Evolutionary conservation across 768 basidiomycete genomes (phyloP).

Genomic region (Tephrocybe sp.): DNA sequence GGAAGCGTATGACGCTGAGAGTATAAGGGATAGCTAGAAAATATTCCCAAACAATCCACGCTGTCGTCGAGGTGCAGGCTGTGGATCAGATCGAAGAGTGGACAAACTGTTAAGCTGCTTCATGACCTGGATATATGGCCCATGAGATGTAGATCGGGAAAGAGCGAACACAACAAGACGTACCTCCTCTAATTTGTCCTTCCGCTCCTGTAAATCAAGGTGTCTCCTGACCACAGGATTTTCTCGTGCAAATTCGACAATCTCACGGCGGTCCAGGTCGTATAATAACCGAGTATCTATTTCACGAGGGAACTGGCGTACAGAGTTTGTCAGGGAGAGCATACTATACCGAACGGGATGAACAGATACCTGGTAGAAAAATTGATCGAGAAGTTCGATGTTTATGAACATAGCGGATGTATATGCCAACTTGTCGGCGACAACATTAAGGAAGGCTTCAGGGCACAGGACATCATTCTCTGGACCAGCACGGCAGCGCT

Average conservation of each 20-base stretch:
- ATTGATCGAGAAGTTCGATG: conserved; percentile 96
- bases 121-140: conserved; percentile 65
- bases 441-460: conserved; percentile 94
- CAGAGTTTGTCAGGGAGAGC: neutral
- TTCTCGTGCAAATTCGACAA: conserved; percentile 90
- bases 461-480: conserved; percentile 91
- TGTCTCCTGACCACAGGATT: conserved; percentile 88
- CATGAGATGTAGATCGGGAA: neutral
- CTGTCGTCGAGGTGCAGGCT: conserved; percentile 70
- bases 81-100: conserved; percentile 81
- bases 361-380: conserved; percentile 88
- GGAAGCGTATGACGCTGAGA: neutral
- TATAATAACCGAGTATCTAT: conserved; percentile 94
- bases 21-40: conserved; percentile 42
- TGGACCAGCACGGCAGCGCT: conserved; percentile 85
- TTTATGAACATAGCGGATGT: conserved; percentile 99
- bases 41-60: conserved; percentile 79
- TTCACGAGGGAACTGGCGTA: conserved; percentile 86
- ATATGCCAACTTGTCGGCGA: conserved; percentile 94
- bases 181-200: conserved; percentile 96
- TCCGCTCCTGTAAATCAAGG: conserved; percentile 92
- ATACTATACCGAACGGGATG: too few relatives aligned
- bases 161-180: conserved; percentile 7
- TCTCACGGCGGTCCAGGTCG: conserved; percentile 89
- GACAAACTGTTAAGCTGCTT: conserved; percentile 92